These are phyloP conservation scores for Skeletonema menzelii DNA, from an alignment of 108 stramenopile species.

Conservation along the genomic window DNA sequence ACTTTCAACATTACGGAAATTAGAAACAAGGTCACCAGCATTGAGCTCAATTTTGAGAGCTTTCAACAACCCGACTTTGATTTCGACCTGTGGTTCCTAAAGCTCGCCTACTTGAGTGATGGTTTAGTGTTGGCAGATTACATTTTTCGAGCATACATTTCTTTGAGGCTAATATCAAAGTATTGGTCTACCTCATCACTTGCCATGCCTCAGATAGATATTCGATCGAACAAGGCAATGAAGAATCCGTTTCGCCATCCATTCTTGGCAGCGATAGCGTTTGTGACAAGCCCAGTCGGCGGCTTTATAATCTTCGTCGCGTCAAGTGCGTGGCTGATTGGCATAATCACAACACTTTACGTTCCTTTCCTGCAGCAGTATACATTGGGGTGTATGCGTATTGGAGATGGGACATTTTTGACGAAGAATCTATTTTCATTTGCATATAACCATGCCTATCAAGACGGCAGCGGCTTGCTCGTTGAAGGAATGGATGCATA, in stretches of 20 bases:
- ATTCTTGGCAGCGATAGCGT: conserved; percentile 16
- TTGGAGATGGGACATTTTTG: conserved; percentile 45
- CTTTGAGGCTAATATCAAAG: conserved; percentile 32
- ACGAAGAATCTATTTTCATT: conserved; percentile 51
- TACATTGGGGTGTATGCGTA: conserved; percentile 32
- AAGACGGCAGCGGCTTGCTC: conserved; percentile 47
- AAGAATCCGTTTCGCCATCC: conserved; percentile 43
- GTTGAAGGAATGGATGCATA: conserved; percentile 49
- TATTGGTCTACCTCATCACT: conserved; percentile 50
- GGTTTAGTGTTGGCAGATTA: conserved; percentile 36
- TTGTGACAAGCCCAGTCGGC: conserved; percentile 31
- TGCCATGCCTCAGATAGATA: conserved; percentile 39
- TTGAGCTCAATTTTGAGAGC: conserved; percentile 39
- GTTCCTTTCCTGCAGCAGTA: conserved; percentile 38
- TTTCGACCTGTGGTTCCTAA: conserved; percentile 44
- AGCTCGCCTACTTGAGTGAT: conserved; percentile 28
- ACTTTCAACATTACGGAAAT: conserved; percentile 47
- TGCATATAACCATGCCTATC: conserved; percentile 56
- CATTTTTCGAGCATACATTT: conserved; percentile 34
- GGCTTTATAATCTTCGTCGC: conserved; percentile 28
- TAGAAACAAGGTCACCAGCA: conserved; percentile 38
- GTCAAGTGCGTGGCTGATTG: conserved; percentile 30
- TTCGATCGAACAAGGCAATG: conserved; percentile 38
- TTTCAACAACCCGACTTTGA: conserved; percentile 39
- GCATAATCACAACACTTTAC: conserved; percentile 22